A percentile compares a stretch with the other conserved stretches of the same genome.
phyloP scores from a whole-genome alignment of 2,329 filamentous ascomycete genomes.

The Cladosporium sp. region DNA sequence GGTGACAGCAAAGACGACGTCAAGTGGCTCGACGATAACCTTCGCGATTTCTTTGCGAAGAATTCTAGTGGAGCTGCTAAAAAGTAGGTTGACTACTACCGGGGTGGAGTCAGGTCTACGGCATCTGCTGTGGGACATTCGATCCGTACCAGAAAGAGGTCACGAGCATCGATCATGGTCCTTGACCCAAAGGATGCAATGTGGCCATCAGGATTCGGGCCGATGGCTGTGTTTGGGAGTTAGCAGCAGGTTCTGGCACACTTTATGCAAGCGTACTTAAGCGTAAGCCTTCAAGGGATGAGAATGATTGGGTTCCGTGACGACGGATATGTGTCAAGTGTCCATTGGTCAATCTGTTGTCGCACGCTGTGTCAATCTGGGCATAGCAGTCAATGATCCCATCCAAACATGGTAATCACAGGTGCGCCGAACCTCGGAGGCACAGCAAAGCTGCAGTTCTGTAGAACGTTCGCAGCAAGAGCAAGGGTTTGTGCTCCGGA shows the following conservation, averaged over 20 bases:
- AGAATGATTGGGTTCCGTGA: background rate
- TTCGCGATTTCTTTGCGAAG: slow-evolving; percentile 50
- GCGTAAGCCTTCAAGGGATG: no score
- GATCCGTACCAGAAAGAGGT: no score
- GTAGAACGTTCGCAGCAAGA: background rate
- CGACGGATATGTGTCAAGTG: background rate
- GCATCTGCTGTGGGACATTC: no score
- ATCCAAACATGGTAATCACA: no score
- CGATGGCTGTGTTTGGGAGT: no score
- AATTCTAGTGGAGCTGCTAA: background rate
- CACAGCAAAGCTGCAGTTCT: background rate
- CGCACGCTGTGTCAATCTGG: background rate
- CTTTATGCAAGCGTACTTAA: no score
- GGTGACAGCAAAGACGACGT: slow-evolving; percentile 68
- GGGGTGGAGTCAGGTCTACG: no score
- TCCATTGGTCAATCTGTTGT: background rate
- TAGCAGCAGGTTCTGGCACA: no score
- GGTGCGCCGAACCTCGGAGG: background rate
- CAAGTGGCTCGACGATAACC: slow-evolving; percentile 64
- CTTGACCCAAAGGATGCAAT: no score
- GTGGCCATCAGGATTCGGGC: no score
- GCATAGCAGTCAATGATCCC: no score
- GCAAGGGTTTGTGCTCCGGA: background rate
- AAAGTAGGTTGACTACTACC: background rate
- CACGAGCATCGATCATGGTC: no score